Evolutionary conservation across 164 flowering plant genomes (phyloP), one percentile per base, ranked within the genome.

Genomic region (Malania oleifera): DNA sequence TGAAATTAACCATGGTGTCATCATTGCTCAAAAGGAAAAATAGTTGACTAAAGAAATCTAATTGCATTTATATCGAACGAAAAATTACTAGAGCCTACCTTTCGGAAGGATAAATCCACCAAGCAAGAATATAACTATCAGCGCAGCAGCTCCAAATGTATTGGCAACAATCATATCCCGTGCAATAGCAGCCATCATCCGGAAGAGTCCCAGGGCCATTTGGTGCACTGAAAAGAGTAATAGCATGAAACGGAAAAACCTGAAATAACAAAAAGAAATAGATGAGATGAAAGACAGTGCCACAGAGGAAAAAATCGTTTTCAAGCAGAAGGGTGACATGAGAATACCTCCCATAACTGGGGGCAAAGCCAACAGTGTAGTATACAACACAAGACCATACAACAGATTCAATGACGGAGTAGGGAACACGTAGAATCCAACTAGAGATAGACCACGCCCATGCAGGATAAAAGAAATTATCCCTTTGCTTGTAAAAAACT

Each of bases 41-140:
- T 0, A 50, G n/a, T n/a, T n/a, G n/a, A 43, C 22, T 43, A 18
- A 43, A 43, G 9, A 43, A 17, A 59, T 12, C 9, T 14, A 28
- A 51, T 34, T 28, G 0, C n/a, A 8, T 45, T 12, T 6, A 52
- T n/a, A 20, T 52, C 24, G 40, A 37, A 50, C 14, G 3, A 22
- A 7, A 51, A n/a, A 54, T 50, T 29, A 20, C 22, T 40, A 20
- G 52, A 50, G 37, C 52, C 39, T 75, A 89, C 98, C 82, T 80
- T 81, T 85, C 52, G 98, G 93, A 34, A 92, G 50, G 19, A 92
- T 73, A 65, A 89, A 92, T 62, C 96, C 98, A 61, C 95, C 96
- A 76, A 84, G 56, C 69, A 82, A 59, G 61, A 87, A 74, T 54
- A 85, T 47, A 39, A 73, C 13, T 14, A 89, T 40, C 14, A 89